These are phyloP conservation scores for Volutella citrinella DNA, from an alignment of 2,329 filamentous ascomycete genomes.

Conservation along the genomic window DNA sequence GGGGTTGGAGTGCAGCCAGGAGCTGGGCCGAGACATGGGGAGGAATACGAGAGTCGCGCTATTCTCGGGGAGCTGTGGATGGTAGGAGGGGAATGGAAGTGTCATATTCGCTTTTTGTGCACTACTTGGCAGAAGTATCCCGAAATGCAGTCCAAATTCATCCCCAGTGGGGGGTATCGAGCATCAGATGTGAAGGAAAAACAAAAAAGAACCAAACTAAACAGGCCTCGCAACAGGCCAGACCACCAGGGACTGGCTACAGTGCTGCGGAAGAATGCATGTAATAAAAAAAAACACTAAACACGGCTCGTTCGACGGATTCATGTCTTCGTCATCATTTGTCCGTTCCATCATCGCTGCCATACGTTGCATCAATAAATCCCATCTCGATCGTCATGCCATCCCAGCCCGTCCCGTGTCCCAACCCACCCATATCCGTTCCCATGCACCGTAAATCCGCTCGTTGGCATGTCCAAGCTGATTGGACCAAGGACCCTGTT, in stretches of 20 bases:
- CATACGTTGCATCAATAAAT: conserved; percentile 17
- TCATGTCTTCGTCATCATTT: conserved; percentile 25
- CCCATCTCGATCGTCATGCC: conserved; percentile 7
- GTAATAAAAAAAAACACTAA: conserved; percentile 1
- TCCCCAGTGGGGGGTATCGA: no score
- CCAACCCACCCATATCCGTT: conserved; percentile 5
- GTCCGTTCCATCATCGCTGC: conserved; percentile 23
- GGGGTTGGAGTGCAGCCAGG: no score
- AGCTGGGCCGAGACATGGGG: no score
- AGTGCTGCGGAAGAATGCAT: conserved; percentile 13
- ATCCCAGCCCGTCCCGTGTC: conserved; percentile 3
- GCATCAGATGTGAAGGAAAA: no score
- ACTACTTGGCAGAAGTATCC: no score
- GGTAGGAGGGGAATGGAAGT: no score
- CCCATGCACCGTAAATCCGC: conserved; percentile 13
- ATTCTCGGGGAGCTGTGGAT: no score
- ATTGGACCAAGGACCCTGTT: conserved; percentile 23
- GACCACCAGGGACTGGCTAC: conserved; percentile 21
- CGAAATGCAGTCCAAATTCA: no score
- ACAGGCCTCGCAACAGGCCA: conserved; percentile 14
- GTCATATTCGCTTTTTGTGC: no score
- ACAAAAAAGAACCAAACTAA: background rate
- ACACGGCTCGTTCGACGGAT: conserved; percentile 24
- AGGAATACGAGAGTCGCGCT: no score
- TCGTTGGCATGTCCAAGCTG: conserved; percentile 17